Evolutionary conservation across 441 rosid species (phyloP).

Genomic region (California macrophylla): DNA sequence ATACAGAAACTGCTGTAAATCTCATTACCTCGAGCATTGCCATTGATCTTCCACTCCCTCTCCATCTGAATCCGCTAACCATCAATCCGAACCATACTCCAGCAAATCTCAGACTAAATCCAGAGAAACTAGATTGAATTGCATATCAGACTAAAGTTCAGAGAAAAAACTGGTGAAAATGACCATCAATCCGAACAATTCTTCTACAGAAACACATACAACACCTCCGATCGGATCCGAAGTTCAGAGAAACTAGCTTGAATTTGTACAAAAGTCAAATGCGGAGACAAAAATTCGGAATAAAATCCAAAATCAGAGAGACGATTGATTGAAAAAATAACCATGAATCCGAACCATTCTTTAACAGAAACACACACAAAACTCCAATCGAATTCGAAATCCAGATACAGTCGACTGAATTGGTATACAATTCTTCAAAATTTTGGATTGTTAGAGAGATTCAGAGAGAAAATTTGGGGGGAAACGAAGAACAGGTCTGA

Average conservation of each 20-base stretch:
- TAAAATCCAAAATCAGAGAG: no score
- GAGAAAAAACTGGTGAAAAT: no score
- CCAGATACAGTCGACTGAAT: background rate
- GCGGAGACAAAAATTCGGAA: background rate
- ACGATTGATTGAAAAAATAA: no score
- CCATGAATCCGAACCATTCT: background rate
- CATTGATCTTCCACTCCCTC: background rate
- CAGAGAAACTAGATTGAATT: no score
- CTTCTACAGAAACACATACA: background rate
- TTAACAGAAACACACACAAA: background rate
- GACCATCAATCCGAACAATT: background rate
- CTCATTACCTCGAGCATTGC: background rate
- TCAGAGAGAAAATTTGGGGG: background rate
- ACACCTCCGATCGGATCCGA: background rate
- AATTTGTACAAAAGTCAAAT: no score
- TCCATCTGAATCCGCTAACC: slow-evolving; percentile 2
- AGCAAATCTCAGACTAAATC: no score
- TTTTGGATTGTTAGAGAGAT: background rate
- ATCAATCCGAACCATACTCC: background rate
- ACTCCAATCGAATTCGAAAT: background rate
- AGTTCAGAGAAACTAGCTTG: background rate
- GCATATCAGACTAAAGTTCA: no score
- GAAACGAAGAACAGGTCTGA: background rate
- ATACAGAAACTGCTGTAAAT: background rate
- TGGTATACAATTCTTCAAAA: no score